phyloP scores from a whole-genome alignment of 2,329 filamentous ascomycete genomes.

The Diaporthe ampelina region DNA sequence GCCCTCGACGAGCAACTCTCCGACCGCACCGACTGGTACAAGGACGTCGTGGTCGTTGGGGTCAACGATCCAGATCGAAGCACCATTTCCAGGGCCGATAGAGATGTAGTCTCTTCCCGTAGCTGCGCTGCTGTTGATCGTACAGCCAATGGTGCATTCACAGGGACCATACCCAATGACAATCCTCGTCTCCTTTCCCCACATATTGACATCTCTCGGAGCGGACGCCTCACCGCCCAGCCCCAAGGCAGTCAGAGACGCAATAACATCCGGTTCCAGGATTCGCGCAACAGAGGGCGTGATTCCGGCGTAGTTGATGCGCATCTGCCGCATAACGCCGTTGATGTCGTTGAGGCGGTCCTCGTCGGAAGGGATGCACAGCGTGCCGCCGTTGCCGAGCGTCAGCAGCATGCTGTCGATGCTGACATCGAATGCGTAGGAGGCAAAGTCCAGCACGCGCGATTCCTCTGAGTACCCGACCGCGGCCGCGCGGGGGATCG shows the following conservation, averaged over 20 bases:
- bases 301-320: slow-evolving; percentile 64
- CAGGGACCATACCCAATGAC: slow-evolving; percentile 68
- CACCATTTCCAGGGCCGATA: slow-evolving; percentile 46
- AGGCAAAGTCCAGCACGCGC: slow-evolving; percentile 49
- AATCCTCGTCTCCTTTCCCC: slow-evolving; percentile 61
- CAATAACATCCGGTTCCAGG: slow-evolving; percentile 61
- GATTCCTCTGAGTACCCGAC: slow-evolving; percentile 57
- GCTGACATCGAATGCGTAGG: slow-evolving; percentile 59
- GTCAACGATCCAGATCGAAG: slow-evolving; percentile 47
- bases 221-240: slow-evolving; percentile 69
- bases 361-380: slow-evolving; percentile 67
- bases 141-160: slow-evolving; percentile 63
- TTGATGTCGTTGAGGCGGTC: slow-evolving; percentile 60
- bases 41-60: slow-evolving; percentile 47
- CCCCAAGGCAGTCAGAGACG: slow-evolving; percentile 61
- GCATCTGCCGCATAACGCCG: slow-evolving; percentile 44
- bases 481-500: slow-evolving; percentile 56
- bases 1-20: slow-evolving; percentile 56
- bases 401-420: slow-evolving; percentile 58
- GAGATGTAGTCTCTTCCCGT: slow-evolving; percentile 45
- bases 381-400: slow-evolving; percentile 54
- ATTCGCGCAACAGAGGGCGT: slow-evolving; percentile 65
- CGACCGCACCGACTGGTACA: slow-evolving; percentile 49
- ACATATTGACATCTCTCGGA: slow-evolving; percentile 61
- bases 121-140: slow-evolving; percentile 46